These are phyloP conservation scores for Claviceps africana DNA, from an alignment of 2,329 filamentous ascomycete species.

Conservation along the genomic window DNA sequence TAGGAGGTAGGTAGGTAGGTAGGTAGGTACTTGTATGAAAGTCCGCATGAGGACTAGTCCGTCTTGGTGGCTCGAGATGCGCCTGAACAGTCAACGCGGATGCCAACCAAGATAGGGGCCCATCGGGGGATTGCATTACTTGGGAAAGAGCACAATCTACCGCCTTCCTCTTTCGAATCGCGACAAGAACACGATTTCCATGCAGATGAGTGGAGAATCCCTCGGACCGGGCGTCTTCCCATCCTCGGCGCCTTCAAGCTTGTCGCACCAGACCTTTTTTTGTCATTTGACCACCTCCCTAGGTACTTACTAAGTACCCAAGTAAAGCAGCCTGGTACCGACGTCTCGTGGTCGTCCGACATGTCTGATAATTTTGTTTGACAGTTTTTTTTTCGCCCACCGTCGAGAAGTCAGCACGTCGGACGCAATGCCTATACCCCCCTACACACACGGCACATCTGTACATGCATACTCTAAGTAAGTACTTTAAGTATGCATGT, in stretches of 20 bases:
- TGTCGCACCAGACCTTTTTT: not conserved
- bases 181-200: not conserved
- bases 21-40: not conserved
- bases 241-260: not conserved
- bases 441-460: too few relatives aligned
- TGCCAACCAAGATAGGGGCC: not conserved
- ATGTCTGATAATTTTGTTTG: not conserved
- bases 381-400: not conserved
- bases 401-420: too few relatives aligned
- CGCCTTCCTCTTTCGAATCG: not conserved
- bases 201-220: not conserved
- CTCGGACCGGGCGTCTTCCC: not conserved
- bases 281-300: not conserved
- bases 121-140: not conserved
- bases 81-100: not conserved
- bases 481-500: too few relatives aligned
- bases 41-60: not conserved
- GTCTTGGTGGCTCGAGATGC: not conserved
- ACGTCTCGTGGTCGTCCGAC: not conserved
- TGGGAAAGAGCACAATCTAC: not conserved
- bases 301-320: too few relatives aligned
- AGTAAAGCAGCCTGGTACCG: too few relatives aligned
- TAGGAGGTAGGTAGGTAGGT: too few relatives aligned
- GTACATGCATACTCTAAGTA: too few relatives aligned
- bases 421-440: too few relatives aligned